phyloP scores from a whole-genome alignment of 495 filamentous ascomycete species.

The Penicillium psychrofluorescens region DNA sequence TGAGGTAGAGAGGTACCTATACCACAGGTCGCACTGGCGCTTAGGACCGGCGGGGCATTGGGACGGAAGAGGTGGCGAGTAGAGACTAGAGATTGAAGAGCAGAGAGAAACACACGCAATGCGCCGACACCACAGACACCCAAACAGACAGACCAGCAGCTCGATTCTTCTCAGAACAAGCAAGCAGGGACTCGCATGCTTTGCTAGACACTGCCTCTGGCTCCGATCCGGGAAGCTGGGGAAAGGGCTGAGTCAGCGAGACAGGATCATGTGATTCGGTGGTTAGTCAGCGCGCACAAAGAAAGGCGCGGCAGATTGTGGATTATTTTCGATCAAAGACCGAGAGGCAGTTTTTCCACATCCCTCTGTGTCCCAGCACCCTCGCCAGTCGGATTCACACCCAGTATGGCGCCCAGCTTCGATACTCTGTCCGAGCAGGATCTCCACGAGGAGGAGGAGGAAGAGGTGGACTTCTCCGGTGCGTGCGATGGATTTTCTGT shows the following conservation, averaged over 20 bases:
- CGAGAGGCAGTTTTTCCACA: conserved; percentile 15
- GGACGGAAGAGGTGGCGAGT: conserved; percentile 3
- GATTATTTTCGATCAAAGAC: conserved; percentile 28
- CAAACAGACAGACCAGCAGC: no score
- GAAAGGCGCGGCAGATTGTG: conserved; percentile 22
- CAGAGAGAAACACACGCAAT: conserved; percentile 3
- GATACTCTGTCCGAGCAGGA: conserved; percentile 71
- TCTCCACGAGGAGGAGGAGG: conserved; percentile 76
- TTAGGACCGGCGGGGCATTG: conserved; percentile 36
- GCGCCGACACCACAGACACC: neutral
- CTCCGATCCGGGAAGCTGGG: conserved; percentile 2
- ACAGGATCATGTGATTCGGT: conserved; percentile 11
- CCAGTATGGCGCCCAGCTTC: conserved; percentile 66
- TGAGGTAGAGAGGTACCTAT: conserved; percentile 2
- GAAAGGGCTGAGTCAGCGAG: conserved; percentile 3
- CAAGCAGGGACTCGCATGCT: neutral
- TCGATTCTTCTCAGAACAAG: neutral
- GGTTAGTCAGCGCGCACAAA: conserved; percentile 35
- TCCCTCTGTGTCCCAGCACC: conserved; percentile 12
- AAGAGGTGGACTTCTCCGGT: conserved; percentile 89
- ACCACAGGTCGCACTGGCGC: conserved; percentile 35
- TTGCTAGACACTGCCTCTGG: neutral
- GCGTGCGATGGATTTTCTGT: conserved; percentile 18
- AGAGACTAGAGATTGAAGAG: conserved; percentile 2
- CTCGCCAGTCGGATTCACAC: conserved; percentile 17